Evolutionary conservation across 1,284 basidiomycete species (phyloP), one percentile per base, ranked within the genome.

Genomic region (Meira miltonrushii): DNA sequence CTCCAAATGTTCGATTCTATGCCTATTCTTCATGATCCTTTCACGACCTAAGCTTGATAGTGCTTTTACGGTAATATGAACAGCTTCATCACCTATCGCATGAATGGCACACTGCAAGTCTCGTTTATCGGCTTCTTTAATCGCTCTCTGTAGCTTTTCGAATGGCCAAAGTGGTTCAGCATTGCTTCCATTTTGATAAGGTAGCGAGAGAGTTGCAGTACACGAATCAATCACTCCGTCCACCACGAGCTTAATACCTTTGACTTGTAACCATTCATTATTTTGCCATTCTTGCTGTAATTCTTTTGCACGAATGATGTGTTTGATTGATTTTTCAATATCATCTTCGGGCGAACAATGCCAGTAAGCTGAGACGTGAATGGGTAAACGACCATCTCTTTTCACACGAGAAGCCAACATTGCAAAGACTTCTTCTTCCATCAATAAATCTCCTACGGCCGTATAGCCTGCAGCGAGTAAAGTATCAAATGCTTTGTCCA

Each of bases 1-100:
- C 53, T 68, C 66, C 41, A 68, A 62, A 19, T 68, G 66, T 47
- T 68, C 66, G 39, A 68, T 68, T 10, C 66, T 60, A 38, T 68
- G 66, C 4, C 66, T 9, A 55, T 61, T 28, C 55, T 39, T 0
- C 21, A 48, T 25, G 1, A 53, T 58, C 4, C 59, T 44, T 21
- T 59, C 44, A 2, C 62, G 56, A 21, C 57, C 64, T 1, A 68
- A 41, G 6, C 59, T 54, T 0, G 64, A 61, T 12, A 66, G 60
- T 19, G 64, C 66, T 48, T 68, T 62, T 19, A 68, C 64, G 4
- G 66, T 64, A 2, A 54, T 64, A 37, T 68, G 64, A 4, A 68
- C 64, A n/a, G 66, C 62, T 7, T 55, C 39, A 49, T 68, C 66
- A 12, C 66, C 66, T 21, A 68, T 63, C 12, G 66, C 66, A 28